phyloP scores from a whole-genome alignment of 2,329 filamentous ascomycete species.

The Seiridium cupressi region DNA sequence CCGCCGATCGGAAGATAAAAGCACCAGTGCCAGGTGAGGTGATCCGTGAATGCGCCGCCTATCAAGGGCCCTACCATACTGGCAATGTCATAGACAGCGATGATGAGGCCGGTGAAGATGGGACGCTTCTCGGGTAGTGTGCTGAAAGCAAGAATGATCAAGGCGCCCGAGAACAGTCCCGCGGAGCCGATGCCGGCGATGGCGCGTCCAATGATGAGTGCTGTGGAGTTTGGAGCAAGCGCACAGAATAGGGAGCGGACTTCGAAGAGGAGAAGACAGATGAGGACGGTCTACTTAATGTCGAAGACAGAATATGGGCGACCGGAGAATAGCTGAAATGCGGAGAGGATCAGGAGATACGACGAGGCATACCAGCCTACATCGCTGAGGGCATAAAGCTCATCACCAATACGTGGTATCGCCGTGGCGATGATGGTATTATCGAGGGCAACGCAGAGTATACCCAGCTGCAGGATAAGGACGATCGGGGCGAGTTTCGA shows the following conservation, averaged over 20 bases:
- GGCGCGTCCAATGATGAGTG: not conserved
- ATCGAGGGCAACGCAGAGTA: constrained; percentile 6
- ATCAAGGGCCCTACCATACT: not conserved
- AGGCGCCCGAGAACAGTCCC: not conserved
- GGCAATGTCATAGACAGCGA: not conserved
- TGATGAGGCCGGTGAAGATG: not conserved
- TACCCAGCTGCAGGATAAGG: no score
- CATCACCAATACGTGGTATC: constrained; percentile 29
- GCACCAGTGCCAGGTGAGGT: not conserved
- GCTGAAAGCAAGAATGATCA: not conserved
- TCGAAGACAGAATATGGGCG: not conserved
- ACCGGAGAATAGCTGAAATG: not conserved
- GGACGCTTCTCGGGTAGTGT: not conserved
- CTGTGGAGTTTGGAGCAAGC: not conserved
- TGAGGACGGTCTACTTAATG: not conserved
- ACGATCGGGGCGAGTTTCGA: no score
- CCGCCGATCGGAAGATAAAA: not conserved
- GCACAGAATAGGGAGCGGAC: not conserved
- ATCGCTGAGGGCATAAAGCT: constrained; percentile 33
- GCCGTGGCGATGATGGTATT: constrained; percentile 28
- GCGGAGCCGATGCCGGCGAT: not conserved
- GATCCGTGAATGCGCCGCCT: not conserved
- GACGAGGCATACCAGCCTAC: constrained; percentile 29
- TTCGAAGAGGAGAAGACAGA: not conserved
- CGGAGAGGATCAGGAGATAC: not conserved